These are phyloP conservation scores for Euphorbia peplus DNA, from an alignment of 345 rosid genomes.

Conservation along the genomic window DNA sequence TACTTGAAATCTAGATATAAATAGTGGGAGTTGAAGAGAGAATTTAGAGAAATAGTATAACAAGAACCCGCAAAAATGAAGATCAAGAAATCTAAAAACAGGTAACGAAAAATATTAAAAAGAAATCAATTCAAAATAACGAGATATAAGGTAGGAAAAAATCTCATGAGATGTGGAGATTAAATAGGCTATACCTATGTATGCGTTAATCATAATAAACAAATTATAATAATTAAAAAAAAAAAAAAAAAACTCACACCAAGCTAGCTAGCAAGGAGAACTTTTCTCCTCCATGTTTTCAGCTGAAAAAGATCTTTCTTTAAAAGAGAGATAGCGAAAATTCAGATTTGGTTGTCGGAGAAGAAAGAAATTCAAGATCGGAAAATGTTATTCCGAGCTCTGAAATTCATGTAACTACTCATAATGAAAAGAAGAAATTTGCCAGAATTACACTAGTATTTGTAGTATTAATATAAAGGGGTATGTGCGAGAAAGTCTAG, in stretches of 20 bases:
- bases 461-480: slow-evolving; percentile 15
- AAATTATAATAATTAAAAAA: too few species aligned
- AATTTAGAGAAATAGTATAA: slow-evolving; percentile 19
- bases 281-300: slow-evolving; percentile 42
- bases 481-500: background rate
- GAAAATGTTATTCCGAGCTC: slow-evolving; percentile 1
- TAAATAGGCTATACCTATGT: slow-evolving; percentile 38
- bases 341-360: slow-evolving; percentile 30
- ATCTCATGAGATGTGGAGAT: slow-evolving; percentile 47
- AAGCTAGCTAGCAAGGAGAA: slow-evolving; percentile 30
- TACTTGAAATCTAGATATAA: too few species aligned
- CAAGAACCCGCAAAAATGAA: slow-evolving; percentile 33
- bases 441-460: slow-evolving; percentile 11
- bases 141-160: slow-evolving; percentile 54
- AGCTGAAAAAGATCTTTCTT: slow-evolving; percentile 36
- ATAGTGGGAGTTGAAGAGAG: slow-evolving; percentile 18
- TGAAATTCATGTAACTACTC: slow-evolving; percentile 16
- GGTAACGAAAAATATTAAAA: slow-evolving; percentile 36
- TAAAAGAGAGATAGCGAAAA: slow-evolving; percentile 9
- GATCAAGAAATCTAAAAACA: slow-evolving; percentile 40
- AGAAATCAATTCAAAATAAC: slow-evolving; percentile 38
- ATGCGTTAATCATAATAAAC: slow-evolving; percentile 30
- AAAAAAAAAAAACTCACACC: slow-evolving; percentile 38
- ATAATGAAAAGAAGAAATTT: too few species aligned
- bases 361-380: background rate